Percentiles rank a stretch among this genome's conserved stretches.
Conservation (phyloP, 257 asterid species). For the Lantana camara region DNA sequence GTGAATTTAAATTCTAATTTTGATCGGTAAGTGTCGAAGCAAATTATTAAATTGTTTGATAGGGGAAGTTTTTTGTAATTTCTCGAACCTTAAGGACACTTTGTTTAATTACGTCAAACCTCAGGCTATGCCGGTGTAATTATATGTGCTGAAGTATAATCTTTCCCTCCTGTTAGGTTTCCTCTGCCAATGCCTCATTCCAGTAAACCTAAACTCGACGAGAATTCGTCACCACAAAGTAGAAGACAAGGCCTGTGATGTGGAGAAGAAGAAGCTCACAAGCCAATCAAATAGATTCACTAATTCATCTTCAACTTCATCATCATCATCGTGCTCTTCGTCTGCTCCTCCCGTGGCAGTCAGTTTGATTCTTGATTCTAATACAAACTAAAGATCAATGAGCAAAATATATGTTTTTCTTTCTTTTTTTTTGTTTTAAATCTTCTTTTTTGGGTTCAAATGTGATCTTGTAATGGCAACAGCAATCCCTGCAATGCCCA, state of each 20-base stretch:
- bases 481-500: conserved; percentile 25
- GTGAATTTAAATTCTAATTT: too few relatives aligned
- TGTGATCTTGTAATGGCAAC: conserved; percentile 22
- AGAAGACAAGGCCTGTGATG: conserved; percentile 55
- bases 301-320: conserved; percentile 37
- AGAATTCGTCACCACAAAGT: conserved; percentile 53
- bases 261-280: conserved; percentile 52
- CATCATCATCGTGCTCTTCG: conserved; percentile 38
- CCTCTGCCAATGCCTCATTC: conserved; percentile 70
- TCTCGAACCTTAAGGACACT: too few relatives aligned
- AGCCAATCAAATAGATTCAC: conserved; percentile 43
- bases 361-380: conserved; percentile 30
- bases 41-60: too few relatives aligned
- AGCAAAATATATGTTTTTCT: background rate
- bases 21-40: too few relatives aligned
- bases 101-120: too few relatives aligned
- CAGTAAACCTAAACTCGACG: conserved; percentile 60
- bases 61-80: too few relatives aligned
- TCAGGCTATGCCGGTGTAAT: too few relatives aligned
- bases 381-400: conserved; percentile 24
- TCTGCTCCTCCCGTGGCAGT: conserved; percentile 25
- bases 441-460: background rate
- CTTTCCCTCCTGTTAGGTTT: conserved; percentile 44
- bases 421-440: background rate
- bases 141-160: too few relatives aligned